Conservation (phyloP, 2,329 filamentous ascomycete species). For the Neonectria ditissima region DNA sequence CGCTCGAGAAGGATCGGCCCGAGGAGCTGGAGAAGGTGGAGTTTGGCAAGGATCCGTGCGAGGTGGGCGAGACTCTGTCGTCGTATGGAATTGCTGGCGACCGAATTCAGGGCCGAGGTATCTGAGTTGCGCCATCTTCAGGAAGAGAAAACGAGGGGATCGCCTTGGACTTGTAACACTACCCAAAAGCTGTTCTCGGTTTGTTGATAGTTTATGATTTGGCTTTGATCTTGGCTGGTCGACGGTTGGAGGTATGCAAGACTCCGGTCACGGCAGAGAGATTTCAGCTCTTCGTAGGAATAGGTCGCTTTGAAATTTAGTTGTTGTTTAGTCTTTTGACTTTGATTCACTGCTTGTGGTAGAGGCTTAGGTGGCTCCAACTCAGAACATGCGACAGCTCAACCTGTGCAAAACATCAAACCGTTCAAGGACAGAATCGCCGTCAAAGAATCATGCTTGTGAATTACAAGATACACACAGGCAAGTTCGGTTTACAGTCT, state of each 20-base stretch:
- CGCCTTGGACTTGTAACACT: background rate
- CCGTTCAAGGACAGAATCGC: too few relatives aligned
- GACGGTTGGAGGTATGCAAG: too few relatives aligned
- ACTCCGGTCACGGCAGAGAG: too few relatives aligned
- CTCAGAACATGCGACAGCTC: too few relatives aligned
- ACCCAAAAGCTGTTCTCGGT: background rate
- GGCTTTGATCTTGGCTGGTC: background rate
- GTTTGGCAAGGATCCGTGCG: conserved; percentile 54
- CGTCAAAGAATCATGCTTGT: too few relatives aligned
- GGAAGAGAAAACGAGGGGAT: background rate
- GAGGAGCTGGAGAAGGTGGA: conserved; percentile 52
- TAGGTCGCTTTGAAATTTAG: background rate
- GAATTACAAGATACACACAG: too few relatives aligned
- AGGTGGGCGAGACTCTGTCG: conserved; percentile 49
- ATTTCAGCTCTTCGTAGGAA: background rate
- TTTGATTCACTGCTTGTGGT: too few relatives aligned
- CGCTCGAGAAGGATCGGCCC: conserved; percentile 51
- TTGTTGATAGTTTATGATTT: background rate
- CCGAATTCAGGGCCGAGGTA: conserved; percentile 49
- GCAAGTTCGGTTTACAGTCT: too few relatives aligned
- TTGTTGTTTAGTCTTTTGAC: too few relatives aligned
- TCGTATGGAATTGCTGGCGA: conserved; percentile 49
- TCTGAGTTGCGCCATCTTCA: conserved; percentile 35
- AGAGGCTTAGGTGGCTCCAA: too few relatives aligned
- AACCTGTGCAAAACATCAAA: too few relatives aligned